These are phyloP conservation scores for Emericellopsis cladophorae DNA, from an alignment of 2,329 filamentous ascomycete species.

Conservation along the genomic window DNA sequence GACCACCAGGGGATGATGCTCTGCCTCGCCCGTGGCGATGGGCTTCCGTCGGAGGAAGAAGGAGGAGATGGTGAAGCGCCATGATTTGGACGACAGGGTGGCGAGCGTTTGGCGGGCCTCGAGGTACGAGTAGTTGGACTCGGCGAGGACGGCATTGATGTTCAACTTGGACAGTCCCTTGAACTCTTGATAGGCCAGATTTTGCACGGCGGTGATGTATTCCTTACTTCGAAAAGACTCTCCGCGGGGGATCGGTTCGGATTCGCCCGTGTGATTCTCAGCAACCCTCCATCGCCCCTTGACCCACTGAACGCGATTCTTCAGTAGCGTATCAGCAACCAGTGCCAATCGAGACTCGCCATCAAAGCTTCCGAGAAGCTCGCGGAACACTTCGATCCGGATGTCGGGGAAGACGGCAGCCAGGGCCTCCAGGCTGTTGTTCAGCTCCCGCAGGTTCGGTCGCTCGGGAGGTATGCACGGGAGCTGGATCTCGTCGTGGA, in stretches of 20 bases:
- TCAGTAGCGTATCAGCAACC: slow-evolving; percentile 65
- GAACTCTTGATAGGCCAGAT: slow-evolving; percentile 63
- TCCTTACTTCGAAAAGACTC: slow-evolving; percentile 55
- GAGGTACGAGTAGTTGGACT: slow-evolving; percentile 69
- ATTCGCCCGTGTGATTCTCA: slow-evolving; percentile 11
- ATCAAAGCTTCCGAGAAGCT: slow-evolving; percentile 65
- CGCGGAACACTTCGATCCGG: slow-evolving; percentile 71
- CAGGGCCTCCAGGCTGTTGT: slow-evolving; percentile 54
- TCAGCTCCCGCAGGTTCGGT: slow-evolving; percentile 55
- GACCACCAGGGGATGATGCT: slow-evolving; percentile 49
- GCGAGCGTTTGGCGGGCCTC: slow-evolving; percentile 58
- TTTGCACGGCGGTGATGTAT: slow-evolving; percentile 58
- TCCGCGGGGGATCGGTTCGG: slow-evolving; percentile 30
- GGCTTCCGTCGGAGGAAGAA: slow-evolving; percentile 56
- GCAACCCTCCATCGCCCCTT: slow-evolving; percentile 50
- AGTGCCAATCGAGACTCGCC: slow-evolving; percentile 66
- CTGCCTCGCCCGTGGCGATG: slow-evolving; percentile 36
- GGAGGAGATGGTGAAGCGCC: slow-evolving; percentile 61
- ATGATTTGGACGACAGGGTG: slow-evolving; percentile 58
- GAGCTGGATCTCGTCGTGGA: slow-evolving; percentile 44
- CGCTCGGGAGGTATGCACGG: slow-evolving; percentile 33
- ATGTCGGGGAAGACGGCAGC: slow-evolving; percentile 66
- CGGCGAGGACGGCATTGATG: slow-evolving; percentile 67
- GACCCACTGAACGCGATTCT: slow-evolving; percentile 57
- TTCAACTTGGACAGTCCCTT: slow-evolving; percentile 60